Evolutionary conservation across 371 early-diverging fungal species (phyloP).

Genomic region (Mycotypha africana): DNA sequence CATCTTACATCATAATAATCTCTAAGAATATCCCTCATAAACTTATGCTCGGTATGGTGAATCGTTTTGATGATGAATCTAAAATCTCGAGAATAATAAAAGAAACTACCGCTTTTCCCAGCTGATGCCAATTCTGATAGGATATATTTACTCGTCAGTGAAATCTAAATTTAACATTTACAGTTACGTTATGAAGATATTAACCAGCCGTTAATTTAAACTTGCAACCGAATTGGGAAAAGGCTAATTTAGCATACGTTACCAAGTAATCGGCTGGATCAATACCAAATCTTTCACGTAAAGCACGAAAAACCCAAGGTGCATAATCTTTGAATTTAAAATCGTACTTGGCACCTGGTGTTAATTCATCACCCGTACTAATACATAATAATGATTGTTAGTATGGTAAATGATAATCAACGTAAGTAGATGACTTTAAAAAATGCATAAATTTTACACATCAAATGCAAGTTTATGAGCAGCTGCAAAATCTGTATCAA

Average conservation of each 20-base stretch:
- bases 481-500: conserved; percentile 77
- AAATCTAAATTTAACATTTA: conserved; percentile 47
- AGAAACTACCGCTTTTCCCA: conserved; percentile 97
- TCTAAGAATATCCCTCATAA: conserved; percentile 80
- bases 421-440: conserved; percentile 7
- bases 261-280: conserved; percentile 94
- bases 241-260: no score
- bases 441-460: no score
- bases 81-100: conserved; percentile 96
- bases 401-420: background rate
- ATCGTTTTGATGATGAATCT: conserved; percentile 98
- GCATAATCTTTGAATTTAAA: conserved; percentile 99
- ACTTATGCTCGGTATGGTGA: conserved; percentile 92
- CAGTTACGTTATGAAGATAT: background rate
- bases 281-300: conserved; percentile 84
- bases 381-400: no score
- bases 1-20: conserved; percentile 73
- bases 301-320: conserved; percentile 92
- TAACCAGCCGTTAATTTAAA: background rate
- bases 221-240: no score
- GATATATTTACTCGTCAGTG: conserved; percentile 94
- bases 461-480: conserved; percentile 94
- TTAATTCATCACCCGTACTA: conserved; percentile 92
- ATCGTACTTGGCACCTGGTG: conserved; percentile 91
- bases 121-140: conserved; percentile 93